A percentile compares a stretch with the other conserved stretches of the same genome.
These are phyloP conservation scores for Apocynum venetum DNA, from an alignment of 257 asterid species.

Conservation along the genomic window DNA sequence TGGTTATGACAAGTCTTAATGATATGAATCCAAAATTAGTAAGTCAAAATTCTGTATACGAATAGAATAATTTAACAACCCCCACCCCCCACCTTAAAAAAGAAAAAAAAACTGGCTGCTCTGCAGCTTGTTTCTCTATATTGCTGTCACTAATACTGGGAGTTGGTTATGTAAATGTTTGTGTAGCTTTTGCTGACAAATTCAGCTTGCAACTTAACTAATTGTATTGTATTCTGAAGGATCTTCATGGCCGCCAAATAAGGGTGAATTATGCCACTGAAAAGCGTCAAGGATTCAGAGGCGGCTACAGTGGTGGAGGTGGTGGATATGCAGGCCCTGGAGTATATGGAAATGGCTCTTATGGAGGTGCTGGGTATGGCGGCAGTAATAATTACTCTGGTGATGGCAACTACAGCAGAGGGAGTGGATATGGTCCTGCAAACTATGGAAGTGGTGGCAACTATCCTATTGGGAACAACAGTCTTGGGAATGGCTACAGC, in stretches of 20 bases:
- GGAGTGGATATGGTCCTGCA: constrained; percentile 5
- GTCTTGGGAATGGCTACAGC: neutral
- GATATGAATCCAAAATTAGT: neutral
- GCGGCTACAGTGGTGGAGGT: constrained; percentile 21
- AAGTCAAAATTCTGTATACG: neutral
- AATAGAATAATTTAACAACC: neutral
- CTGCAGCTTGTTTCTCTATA: neutral
- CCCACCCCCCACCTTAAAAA: neutral
- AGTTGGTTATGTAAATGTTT: neutral
- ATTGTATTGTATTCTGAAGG: constrained; percentile 18
- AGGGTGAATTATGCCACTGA: constrained; percentile 41
- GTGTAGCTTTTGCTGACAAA: neutral
- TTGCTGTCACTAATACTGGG: neutral
- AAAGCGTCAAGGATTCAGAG: constrained; percentile 31
- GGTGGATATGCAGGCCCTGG: constrained; percentile 18
- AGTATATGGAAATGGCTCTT: constrained; percentile 23
- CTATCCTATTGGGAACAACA: constrained; percentile 6
- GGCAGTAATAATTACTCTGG: neutral
- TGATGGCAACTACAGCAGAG: constrained; percentile 14
- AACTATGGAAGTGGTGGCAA: constrained; percentile 5
- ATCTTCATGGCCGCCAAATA: constrained; percentile 38
- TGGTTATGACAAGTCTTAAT: neutral
- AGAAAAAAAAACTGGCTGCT: neutral
- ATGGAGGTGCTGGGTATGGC: constrained; percentile 21
- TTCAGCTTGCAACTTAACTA: neutral